Percentiles rank a stretch among this genome's conserved stretches.
These are phyloP conservation scores for Chaetomium globosum DNA, from an alignment of 2,329 filamentous ascomycete species.

Conservation along the genomic window DNA sequence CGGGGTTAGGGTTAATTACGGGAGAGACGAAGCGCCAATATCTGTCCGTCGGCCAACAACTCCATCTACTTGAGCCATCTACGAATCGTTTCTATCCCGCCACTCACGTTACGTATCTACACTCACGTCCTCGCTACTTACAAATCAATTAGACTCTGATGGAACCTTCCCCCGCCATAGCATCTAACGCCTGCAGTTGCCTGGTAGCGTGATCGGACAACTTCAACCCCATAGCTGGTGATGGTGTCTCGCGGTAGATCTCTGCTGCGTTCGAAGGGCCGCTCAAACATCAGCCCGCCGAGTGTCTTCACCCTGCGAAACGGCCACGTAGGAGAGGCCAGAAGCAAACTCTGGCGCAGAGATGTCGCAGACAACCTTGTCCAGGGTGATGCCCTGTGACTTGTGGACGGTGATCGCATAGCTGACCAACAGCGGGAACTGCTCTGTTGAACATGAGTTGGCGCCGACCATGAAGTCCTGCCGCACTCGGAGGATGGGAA, in stretches of 20 bases:
- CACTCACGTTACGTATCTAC: no score
- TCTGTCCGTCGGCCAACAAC: no score
- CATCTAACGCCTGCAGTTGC: no score
- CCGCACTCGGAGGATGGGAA: constrained; percentile 16
- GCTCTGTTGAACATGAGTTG: constrained; percentile 14
- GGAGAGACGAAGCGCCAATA: no score
- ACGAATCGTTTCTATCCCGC: no score
- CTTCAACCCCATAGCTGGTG: background rate
- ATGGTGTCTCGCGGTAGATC: constrained; percentile 11
- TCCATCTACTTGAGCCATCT: no score
- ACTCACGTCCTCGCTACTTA: no score
- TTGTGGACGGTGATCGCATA: constrained; percentile 18
- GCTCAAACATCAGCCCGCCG: constrained; percentile 15
- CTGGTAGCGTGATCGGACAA: no score
- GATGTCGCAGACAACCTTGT: constrained; percentile 17
- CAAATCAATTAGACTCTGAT: no score
- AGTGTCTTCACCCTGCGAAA: constrained; percentile 15
- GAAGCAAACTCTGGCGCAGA: constrained; percentile 19
- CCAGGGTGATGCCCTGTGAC: constrained; percentile 17
- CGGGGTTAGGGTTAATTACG: no score
- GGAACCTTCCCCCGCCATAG: no score
- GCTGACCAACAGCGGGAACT: constrained; percentile 15
- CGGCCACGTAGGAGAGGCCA: constrained; percentile 13
- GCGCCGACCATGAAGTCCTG: background rate
- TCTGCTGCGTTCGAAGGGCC: constrained; percentile 16